These are phyloP conservation scores for Hemisphaericaspora xylanilytica DNA, from an alignment of 1,139 yeast species.

Conservation along the genomic window DNA sequence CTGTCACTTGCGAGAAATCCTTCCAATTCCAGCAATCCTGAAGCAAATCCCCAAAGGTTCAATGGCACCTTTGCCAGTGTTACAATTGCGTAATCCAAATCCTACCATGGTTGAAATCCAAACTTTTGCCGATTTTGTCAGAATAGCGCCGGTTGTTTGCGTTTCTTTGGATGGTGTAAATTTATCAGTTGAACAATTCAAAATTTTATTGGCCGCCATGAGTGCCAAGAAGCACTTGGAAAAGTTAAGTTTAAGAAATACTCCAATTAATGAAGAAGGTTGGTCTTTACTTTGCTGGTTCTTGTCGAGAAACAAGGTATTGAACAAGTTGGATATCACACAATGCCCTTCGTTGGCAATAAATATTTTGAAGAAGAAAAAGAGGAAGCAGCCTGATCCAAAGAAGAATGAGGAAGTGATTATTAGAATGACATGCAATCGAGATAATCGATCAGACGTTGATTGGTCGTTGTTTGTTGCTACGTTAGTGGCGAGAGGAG, in stretches of 20 bases:
- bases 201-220: constrained; percentile 59
- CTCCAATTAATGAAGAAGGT: constrained; percentile 65
- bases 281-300: constrained; percentile 74
- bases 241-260: constrained; percentile 67
- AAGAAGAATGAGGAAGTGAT: constrained; percentile 29
- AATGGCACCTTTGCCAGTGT: constrained; percentile 61
- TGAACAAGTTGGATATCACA: constrained; percentile 62
- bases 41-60: constrained; percentile 72
- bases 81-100: constrained; percentile 66
- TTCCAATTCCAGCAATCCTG: constrained; percentile 74
- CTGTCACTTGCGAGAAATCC: constrained; percentile 69
- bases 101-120: constrained; percentile 74
- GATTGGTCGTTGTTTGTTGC: constrained; percentile 76
- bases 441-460: constrained; percentile 63
- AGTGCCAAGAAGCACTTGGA: constrained; percentile 59
- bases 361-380: constrained; percentile 50
- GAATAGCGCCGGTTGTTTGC: constrained; percentile 71
- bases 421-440: constrained; percentile 57
- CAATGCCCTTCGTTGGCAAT: constrained; percentile 65
- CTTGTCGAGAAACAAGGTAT: constrained; percentile 55
- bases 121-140: constrained; percentile 70
- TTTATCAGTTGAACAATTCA: constrained; percentile 61
- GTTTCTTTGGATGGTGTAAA: constrained; percentile 69
- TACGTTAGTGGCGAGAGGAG: constrained; percentile 63
- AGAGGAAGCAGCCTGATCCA: constrained; percentile 18